phyloP scores from a whole-genome alignment of 2,329 filamentous ascomycete species.

The Venturia effusa region DNA sequence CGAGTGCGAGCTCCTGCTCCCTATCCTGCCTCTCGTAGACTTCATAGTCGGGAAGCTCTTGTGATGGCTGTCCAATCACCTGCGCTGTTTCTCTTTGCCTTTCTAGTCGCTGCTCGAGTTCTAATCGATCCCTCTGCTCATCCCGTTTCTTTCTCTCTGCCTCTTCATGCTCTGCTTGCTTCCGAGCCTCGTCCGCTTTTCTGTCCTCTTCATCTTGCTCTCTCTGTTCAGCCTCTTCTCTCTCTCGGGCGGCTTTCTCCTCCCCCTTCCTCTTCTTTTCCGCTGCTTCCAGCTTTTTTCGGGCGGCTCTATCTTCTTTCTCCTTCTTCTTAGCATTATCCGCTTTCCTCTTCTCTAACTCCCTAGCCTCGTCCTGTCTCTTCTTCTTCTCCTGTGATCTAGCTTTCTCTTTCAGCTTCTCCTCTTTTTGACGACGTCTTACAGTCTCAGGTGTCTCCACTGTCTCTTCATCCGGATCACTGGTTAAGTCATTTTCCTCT shows the following conservation, averaged over 20 bases:
- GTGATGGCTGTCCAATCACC: not conserved
- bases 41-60: not conserved
- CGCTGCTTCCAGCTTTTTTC: not conserved
- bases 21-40: not conserved
- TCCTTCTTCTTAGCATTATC: not conserved
- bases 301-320: not conserved
- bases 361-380: too few relatives aligned
- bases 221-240: not conserved
- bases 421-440: too few relatives aligned
- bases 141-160: not conserved
- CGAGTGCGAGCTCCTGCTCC: not conserved
- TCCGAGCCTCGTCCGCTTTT: not conserved
- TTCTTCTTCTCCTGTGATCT: not conserved
- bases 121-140: not conserved
- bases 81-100: not conserved
- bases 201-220: not conserved
- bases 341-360: too few relatives aligned
- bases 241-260: not conserved
- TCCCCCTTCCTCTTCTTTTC: not conserved
- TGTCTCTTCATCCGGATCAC: not conserved
- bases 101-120: not conserved
- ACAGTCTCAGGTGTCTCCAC: too few relatives aligned
- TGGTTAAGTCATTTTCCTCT: not conserved
- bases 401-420: not conserved
- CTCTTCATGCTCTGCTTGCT: not conserved